A percentile compares a stretch with the other conserved stretches of the same genome.
These are phyloP conservation scores for Phytophthora fragariaefolia DNA, from an alignment of 352 stramenopile genomes.

Conservation along the genomic window DNA sequence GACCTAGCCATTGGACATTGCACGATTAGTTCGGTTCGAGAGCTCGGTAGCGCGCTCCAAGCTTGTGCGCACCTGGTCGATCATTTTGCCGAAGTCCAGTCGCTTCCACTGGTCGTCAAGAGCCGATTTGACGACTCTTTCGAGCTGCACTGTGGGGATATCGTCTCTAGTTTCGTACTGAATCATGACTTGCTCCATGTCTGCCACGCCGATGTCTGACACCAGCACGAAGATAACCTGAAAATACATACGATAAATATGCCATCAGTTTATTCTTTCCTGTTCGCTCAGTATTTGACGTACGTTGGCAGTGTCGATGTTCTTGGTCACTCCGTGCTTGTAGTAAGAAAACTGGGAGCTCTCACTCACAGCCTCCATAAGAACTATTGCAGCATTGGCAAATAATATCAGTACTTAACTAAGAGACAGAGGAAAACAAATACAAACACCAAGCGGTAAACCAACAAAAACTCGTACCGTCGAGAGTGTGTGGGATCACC, in stretches of 20 bases:
- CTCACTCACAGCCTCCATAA: conserved; percentile 80
- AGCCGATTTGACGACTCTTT: conserved; percentile 80
- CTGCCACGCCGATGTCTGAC: conserved; percentile 86
- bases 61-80: conserved; percentile 62
- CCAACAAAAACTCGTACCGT: conserved; percentile 53
- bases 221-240: conserved; percentile 91
- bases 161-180: conserved; percentile 77
- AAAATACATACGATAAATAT: conserved; percentile 18
- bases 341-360: conserved; percentile 81
- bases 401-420: no score
- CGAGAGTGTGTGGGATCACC: conserved; percentile 89
- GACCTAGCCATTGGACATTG: conserved; percentile 50
- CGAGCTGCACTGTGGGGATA: conserved; percentile 61
- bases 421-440: background rate
- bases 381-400: conserved; percentile 40
- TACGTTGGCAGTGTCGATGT: conserved; percentile 79
- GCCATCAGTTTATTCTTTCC: background rate
- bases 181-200: conserved; percentile 89
- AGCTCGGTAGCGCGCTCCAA: no score
- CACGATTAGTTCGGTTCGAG: background rate
- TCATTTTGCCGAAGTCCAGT: conserved; percentile 91
- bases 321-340: conserved; percentile 67
- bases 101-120: conserved; percentile 88
- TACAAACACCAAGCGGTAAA: background rate
- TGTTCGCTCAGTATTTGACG: conserved; percentile 5